A percentile compares a stretch with the other conserved stretches of the same genome.
phyloP scores from a whole-genome alignment of 306 rosid genomes.

The Sesbania bispinosa region DNA sequence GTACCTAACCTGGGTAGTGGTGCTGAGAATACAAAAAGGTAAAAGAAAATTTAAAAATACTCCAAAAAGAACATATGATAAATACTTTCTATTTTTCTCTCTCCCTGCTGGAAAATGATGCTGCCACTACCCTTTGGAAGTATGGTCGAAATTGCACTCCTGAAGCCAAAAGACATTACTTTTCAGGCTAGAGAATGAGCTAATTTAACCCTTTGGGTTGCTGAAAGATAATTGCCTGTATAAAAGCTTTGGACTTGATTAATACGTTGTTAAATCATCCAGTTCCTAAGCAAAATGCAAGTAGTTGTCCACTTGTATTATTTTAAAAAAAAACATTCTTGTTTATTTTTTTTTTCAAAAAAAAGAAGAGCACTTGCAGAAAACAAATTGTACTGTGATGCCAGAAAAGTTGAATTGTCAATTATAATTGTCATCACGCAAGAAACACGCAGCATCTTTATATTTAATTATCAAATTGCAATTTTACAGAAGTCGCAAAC shows the following conservation, averaged over 20 bases:
- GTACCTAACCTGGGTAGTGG: constrained; percentile 11
- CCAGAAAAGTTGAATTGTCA: neutral
- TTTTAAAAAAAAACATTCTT: no score
- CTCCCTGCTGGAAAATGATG: constrained; percentile 20
- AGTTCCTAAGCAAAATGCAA: neutral
- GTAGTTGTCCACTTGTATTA: neutral
- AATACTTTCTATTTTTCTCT: no score
- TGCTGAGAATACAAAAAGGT: neutral
- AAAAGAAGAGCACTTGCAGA: neutral
- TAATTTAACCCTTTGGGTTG: neutral
- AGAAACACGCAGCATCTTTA: constrained; percentile 13
- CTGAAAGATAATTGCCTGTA: neutral
- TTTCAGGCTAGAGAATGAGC: neutral
- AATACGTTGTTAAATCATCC: neutral
- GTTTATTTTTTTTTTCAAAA: neutral
- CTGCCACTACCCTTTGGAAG: constrained; percentile 14
- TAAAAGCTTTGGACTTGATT: neutral
- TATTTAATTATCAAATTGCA: neutral
- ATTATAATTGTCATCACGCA: neutral
- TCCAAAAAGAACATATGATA: neutral
- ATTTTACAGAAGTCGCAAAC: neutral
- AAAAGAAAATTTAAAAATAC: neutral
- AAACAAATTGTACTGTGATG: neutral
- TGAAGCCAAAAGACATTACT: neutral
- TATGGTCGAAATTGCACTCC: constrained; percentile 22